Percentiles rank a stretch among this genome's conserved stretches.
Evolutionary conservation across 2,329 filamentous ascomycete genomes (phyloP).

Genomic region (Beauveria asiatica): DNA sequence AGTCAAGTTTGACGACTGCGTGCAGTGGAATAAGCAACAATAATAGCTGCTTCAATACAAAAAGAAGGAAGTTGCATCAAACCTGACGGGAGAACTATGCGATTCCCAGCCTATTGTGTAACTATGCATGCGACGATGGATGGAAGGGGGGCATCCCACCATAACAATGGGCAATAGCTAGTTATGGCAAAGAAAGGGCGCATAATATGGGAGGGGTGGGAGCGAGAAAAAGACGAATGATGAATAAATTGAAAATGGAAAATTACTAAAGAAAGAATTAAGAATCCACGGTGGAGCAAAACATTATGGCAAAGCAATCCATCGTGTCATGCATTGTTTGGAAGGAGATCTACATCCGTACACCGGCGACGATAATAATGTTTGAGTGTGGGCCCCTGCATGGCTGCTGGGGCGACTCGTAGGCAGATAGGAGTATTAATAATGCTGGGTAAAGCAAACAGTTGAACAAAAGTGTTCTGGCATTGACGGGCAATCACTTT

Average conservation of each 20-base stretch:
- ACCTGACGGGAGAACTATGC: not conserved
- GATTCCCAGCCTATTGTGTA: not conserved
- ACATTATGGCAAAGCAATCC: not conserved
- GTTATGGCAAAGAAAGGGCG: not conserved
- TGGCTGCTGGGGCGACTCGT: slow-evolving; percentile 25
- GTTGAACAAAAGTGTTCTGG: too few species aligned
- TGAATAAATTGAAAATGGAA: not conserved
- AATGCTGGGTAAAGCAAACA: too few species aligned
- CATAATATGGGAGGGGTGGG: not conserved
- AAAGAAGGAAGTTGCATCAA: not conserved
- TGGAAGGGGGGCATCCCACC: not conserved
- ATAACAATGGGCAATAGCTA: slow-evolving; percentile 3
- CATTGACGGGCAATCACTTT: too few species aligned
- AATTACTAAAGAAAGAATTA: not conserved
- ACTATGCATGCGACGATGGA: not conserved
- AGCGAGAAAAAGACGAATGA: not conserved
- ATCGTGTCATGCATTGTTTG: slow-evolving; percentile 8
- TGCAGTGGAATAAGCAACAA: slow-evolving; percentile 66
- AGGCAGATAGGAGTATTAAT: not conserved
- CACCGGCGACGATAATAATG: not conserved
- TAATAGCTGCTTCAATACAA: not conserved
- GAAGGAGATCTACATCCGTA: not conserved
- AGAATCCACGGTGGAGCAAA: not conserved
- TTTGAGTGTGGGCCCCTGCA: slow-evolving; percentile 17
- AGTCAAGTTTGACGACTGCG: slow-evolving; percentile 81